Evolutionary conservation across 2,329 filamentous ascomycete genomes (phyloP), one percentile per base, ranked within the genome.

Genomic region (Penicillium sp.): DNA sequence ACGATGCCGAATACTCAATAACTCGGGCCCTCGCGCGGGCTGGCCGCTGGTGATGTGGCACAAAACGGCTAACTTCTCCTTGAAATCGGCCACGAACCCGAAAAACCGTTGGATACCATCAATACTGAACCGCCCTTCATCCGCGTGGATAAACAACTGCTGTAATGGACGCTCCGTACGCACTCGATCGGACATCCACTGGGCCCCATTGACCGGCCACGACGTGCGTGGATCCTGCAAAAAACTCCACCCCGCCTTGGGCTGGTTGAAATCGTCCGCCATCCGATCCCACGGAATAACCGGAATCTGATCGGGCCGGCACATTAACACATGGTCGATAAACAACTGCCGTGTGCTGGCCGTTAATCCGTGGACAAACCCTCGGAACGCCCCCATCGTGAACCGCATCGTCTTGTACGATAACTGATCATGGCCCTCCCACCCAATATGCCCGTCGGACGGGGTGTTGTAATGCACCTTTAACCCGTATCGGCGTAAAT

Each of bases 1-100:
- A 8, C 34, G 23, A 44, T 52, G 9, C 1, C 29, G 18, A 2
- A 57, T 18, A 24, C 45, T 52, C 1, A 57, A 39, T 12, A 57
- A 33, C 45, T 57, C 38, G 2, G 49, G 46, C 3, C 26, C 49
- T 16, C 42, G 52, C 7, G 16, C 42, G 0, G 42, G 52, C 48
- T 57, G 31, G 6, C 48, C 52, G 1, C 7, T 43, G 6, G 46
- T 51, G 2, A 54, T 28, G 38, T 54, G 6, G 6, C 38, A 13
- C 3, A 51, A 7, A 1, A 55, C 15, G 2, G 36, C 28, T 9
- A 52, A 38, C 16, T 39, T 29, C 49, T 55, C 15, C 4, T 46
- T 42, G 21, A 55, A 55, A 18, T 38, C 4, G 7, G 31, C 10
- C 2, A 55, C 36, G 26, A 43, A 18, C 16, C 49, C 2, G 0